Evolutionary conservation across 352 stramenopile genomes (phyloP), one percentile per base, ranked within the genome.

Genomic region (Pythium aquatile): DNA sequence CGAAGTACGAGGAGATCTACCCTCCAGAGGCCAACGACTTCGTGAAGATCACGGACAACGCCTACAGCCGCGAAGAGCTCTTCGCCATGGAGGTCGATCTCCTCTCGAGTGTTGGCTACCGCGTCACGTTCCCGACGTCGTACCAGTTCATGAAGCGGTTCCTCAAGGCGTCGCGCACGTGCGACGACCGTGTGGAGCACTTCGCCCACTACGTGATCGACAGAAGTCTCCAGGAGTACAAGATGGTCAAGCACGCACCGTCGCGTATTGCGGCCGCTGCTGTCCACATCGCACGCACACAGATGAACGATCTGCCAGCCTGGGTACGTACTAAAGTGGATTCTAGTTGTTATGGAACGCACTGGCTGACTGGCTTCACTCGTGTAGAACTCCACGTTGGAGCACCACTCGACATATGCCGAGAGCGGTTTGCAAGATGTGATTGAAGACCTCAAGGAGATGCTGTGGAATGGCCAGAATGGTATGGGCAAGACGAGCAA

Each of bases 1-100:
- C 90, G 63, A 99, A 99, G 73, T 99, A 99, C 69, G 97, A 99
- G 72, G 97, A 99, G 69, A 98, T 99, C 54, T 98, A 98, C 69
- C 93, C 96, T 3, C 94, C 93, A 0, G 90, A 97, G 74, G 82
- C 84, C 24, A 63, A 88, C 29, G 97, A 99, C 67, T 99, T 97
- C 73, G 94, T 99, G 6, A 98, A 98, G 66, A 98, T 99, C 68
- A 99, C 94, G 0, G 96, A 99, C 79, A 94, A 96, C 65, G 94
- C 96, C 16, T 99, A 99, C 82, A 89, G 83, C 6, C 74, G 76
- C 6, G 74, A 90, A 1, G 78, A 95, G 62, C 69, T 96, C 17
- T 93, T 96, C 40, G 48, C 81, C 29, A 96, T 94, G 87, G 87
- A 96, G 71, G 75, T 85, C 7, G 75, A 94, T 32, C 64, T 96